phyloP scores from a whole-genome alignment of 2,329 filamentous ascomycete species.

The Aspergillus quadrilineatus region DNA sequence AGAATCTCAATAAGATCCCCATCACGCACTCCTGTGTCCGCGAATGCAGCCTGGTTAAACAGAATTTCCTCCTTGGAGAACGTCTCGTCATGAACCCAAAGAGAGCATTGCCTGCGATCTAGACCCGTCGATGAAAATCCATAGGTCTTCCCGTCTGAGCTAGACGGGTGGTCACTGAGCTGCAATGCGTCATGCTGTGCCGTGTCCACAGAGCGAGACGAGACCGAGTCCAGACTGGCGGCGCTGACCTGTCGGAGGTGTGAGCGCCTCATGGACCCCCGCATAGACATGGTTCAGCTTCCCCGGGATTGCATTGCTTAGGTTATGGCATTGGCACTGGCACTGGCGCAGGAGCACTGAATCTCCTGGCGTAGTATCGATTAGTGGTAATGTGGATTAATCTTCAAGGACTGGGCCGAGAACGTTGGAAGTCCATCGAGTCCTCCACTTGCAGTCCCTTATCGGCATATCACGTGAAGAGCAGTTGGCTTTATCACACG shows the following conservation, averaged over 20 bases:
- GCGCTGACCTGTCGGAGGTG: conserved; percentile 44
- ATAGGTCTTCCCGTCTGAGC: conserved; percentile 28
- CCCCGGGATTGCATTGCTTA: conserved; percentile 23
- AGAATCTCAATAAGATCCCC: conserved; percentile 74
- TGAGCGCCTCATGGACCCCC: conserved; percentile 40
- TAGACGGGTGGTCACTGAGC: conserved; percentile 22
- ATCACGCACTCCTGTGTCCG: conserved; percentile 60
- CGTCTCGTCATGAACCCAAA: conserved; percentile 68
- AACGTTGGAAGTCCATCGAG: background rate
- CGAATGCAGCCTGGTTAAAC: conserved; percentile 71
- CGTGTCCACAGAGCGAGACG: conserved; percentile 30
- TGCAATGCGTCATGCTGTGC: conserved; percentile 23
- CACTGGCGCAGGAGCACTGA: background rate
- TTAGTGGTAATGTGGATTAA: background rate
- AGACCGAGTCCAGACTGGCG: conserved; percentile 38
- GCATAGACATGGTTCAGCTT: conserved; percentile 36
- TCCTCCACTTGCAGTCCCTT: too few species aligned
- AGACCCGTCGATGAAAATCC: conserved; percentile 29
- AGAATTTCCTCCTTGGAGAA: conserved; percentile 77
- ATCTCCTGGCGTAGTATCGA: background rate
- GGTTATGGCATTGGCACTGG: background rate
- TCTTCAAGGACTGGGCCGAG: background rate
- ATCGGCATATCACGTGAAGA: too few species aligned
- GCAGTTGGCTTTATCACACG: too few species aligned
- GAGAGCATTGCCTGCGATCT: conserved; percentile 42